phyloP scores from a whole-genome alignment of 2,329 filamentous ascomycete species.

The Aspergillus pseudonomiae region DNA sequence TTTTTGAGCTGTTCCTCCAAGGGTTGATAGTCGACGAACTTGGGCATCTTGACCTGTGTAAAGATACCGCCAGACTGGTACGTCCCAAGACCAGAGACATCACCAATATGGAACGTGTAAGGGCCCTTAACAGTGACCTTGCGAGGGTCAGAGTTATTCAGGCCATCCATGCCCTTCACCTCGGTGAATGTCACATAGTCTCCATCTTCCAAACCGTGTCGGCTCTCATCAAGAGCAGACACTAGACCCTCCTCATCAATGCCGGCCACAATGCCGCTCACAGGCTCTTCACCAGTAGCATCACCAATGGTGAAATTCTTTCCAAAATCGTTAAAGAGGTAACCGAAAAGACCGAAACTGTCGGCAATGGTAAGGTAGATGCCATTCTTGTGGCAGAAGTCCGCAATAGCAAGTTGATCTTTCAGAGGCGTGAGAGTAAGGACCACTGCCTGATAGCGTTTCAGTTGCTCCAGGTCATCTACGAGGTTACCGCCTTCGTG shows the following conservation, averaged over 20 bases:
- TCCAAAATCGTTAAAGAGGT: conserved; percentile 96
- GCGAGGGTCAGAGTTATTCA: conserved; percentile 81
- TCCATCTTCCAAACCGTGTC: conserved; percentile 93
- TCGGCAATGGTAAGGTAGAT: conserved; percentile 89
- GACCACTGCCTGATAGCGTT: conserved; percentile 90
- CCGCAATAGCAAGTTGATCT: conserved; percentile 79
- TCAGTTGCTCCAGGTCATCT: conserved; percentile 76
- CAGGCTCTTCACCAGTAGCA: conserved; percentile 83
- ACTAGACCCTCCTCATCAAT: conserved; percentile 90
- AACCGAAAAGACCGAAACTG: conserved; percentile 91
- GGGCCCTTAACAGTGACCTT: conserved; percentile 94
- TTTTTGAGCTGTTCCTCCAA: conserved; percentile 78
- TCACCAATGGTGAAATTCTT: conserved; percentile 90
- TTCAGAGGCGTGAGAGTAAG: conserved; percentile 81
- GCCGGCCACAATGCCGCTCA: conserved; percentile 84
- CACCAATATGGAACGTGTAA: conserved; percentile 96
- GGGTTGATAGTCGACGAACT: conserved; percentile 84
- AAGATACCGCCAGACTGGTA: conserved; percentile 90
- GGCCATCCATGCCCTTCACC: conserved; percentile 83
- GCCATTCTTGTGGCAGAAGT: conserved; percentile 91
- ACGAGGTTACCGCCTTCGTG: conserved; percentile 68
- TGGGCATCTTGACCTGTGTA: conserved; percentile 98
- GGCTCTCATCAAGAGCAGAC: conserved; percentile 89
- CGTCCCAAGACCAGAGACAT: conserved; percentile 81
- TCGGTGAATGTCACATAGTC: conserved; percentile 96